phyloP scores from a whole-genome alignment of 2,329 filamentous ascomycete species.

The Neonectria magnoliae region DNA sequence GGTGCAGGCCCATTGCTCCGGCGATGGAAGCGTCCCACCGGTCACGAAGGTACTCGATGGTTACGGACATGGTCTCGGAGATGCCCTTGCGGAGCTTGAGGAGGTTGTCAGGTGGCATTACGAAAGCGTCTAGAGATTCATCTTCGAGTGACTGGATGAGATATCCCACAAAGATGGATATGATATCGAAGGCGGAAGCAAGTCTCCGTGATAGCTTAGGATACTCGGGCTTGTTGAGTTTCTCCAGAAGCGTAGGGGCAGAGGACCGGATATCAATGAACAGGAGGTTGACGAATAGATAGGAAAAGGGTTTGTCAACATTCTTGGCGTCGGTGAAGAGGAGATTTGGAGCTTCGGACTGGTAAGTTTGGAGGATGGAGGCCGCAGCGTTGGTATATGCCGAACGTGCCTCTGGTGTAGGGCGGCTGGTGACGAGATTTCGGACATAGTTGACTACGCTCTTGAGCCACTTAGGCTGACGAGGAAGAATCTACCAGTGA shows the following conservation, averaged over 20 bases:
- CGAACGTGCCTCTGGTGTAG: constrained; percentile 63
- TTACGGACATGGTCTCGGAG: constrained; percentile 70
- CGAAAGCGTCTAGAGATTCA: constrained; percentile 50
- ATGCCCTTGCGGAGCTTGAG: constrained; percentile 69
- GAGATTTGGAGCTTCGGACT: constrained; percentile 54
- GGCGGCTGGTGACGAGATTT: constrained; percentile 63
- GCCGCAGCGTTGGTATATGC: constrained; percentile 70
- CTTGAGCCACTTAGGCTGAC: constrained; percentile 64
- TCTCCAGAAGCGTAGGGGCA: constrained; percentile 66
- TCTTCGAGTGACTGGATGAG: constrained; percentile 66
- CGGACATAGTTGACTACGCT: constrained; percentile 59
- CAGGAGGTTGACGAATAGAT: constrained; percentile 71
- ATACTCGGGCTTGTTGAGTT: constrained; percentile 67
- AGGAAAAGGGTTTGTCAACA: constrained; percentile 65
- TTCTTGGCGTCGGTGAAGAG: constrained; percentile 62
- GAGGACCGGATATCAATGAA: constrained; percentile 73
- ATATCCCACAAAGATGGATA: constrained; percentile 68
- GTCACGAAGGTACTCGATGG: constrained; percentile 73
- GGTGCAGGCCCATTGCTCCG: constrained; percentile 69
- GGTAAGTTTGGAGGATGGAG: constrained; percentile 66
- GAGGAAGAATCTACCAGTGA: constrained; percentile 55
- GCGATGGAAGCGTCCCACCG: constrained; percentile 75
- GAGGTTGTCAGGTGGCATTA: constrained; percentile 67
- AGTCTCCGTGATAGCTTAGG: constrained; percentile 61
- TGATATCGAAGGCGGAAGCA: constrained; percentile 69